Conservation (phyloP, 2,329 filamentous ascomycete genomes). For the Penicillium sp. region DNA sequence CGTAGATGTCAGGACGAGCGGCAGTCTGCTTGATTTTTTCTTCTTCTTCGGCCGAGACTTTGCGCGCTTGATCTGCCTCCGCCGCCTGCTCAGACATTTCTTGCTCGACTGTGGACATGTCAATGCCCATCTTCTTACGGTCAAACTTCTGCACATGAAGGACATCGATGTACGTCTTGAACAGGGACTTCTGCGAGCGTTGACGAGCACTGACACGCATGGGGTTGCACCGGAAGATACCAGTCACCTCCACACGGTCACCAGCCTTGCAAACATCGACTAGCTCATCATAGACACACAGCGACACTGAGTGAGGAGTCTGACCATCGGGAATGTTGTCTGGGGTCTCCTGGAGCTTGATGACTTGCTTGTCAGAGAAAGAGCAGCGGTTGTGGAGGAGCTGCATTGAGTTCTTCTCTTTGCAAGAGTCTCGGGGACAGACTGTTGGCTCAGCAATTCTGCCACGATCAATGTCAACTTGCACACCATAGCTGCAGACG, state of each 20-base stretch:
- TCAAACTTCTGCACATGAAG: constrained; percentile 96
- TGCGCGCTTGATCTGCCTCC: constrained; percentile 76
- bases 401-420: constrained; percentile 91
- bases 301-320: constrained; percentile 93
- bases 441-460: constrained; percentile 92
- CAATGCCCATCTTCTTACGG: constrained; percentile 88
- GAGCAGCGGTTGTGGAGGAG: constrained; percentile 93
- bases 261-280: constrained; percentile 98
- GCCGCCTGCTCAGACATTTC: constrained; percentile 70
- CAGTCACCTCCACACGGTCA: constrained; percentile 91
- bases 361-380: constrained; percentile 97
- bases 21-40: constrained; percentile 81
- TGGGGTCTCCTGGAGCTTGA: constrained; percentile 96
- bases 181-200: constrained; percentile 86
- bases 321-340: constrained; percentile 93
- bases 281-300: constrained; percentile 94
- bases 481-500: constrained; percentile 85
- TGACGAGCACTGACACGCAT: constrained; percentile 93
- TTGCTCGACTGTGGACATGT: constrained; percentile 81
- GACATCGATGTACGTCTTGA: constrained; percentile 97
- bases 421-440: constrained; percentile 79
- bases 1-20: constrained; percentile 81
- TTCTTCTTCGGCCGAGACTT: constrained; percentile 81
- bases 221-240: constrained; percentile 92
- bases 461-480: constrained; percentile 88